Evolutionary conservation across 805 yeast species (phyloP), one percentile per base, ranked within the genome.

Genomic region (Pichia gijzeniarum): DNA sequence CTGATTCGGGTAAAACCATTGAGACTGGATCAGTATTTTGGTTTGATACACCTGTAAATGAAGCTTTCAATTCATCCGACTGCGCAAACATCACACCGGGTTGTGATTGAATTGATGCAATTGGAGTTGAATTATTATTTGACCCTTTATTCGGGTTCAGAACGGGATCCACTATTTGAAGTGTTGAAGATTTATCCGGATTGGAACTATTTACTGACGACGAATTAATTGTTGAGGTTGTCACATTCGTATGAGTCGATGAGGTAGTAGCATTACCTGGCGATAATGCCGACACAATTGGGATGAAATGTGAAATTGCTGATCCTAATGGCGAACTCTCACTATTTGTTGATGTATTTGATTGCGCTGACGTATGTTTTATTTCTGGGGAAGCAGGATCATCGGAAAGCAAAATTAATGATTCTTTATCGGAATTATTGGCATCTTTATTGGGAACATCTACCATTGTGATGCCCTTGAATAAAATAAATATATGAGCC

Each of bases 21-120:
- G 48, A 38, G 1, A 40, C 33, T 6, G 51, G 50, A 30, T 48
- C 51, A 7, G 45, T 43, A 31, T 48, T 44, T 21, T 51, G 49
- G 36, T 51, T 58, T 16, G 68, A 58, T 41, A 65, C 57, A 5
- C 71, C 70, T 0, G 73, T 65, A 54, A 71, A 69, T 22, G 63
- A 63, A 1, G 74, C 74, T 20, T 67, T 52, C 5, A 70, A 52
- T 39, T 61, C 65, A 9, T 63, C 62, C 5, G 57, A 54, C 35
- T 65, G 71, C 16, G 49, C 51, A n/a, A 61, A 54, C 17, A 54
- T 56, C 12, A 60, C 55, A 6, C 58, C 56, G 3, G 60, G 59
- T 14, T 55, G 49, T 1, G 57, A 56, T 36, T 45, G 40, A 7
- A 40, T 45, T 7, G 58, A 51, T 5, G 49, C n/a, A 18, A 53